Evolutionary conservation across 1,284 basidiomycete genomes (phyloP).

Genomic region (Cryptococcus maquisensis): DNA sequence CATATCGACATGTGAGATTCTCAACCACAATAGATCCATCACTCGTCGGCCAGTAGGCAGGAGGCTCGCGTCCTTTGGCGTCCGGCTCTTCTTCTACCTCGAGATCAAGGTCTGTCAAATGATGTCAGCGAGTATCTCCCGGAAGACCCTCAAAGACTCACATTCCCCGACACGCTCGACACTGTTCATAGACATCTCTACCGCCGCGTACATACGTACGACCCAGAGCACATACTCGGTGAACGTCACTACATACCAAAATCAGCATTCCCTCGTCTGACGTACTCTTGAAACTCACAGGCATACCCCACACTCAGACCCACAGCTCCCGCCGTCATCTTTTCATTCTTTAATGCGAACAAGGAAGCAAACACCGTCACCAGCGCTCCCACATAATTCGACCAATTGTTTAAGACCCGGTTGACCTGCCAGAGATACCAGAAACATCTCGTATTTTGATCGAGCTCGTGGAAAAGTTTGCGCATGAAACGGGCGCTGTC

Average conservation of each 20-base stretch:
- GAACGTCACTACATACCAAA: slow-evolving; percentile 43
- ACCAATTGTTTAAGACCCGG: slow-evolving; percentile 50
- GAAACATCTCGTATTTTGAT: slow-evolving; percentile 51
- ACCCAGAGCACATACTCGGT: slow-evolving; percentile 52
- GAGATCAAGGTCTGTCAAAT: slow-evolving; percentile 41
- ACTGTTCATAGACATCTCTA: slow-evolving; percentile 49
- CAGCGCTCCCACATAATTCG: slow-evolving; percentile 50
- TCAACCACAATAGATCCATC: slow-evolving; percentile 50
- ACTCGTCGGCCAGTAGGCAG: slow-evolving; percentile 52
- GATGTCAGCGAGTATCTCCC: not conserved
- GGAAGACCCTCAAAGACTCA: slow-evolving; percentile 18
- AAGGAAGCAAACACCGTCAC: slow-evolving; percentile 51
- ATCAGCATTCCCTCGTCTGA: not conserved
- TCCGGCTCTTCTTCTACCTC: slow-evolving; percentile 51
- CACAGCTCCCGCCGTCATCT: slow-evolving; percentile 47
- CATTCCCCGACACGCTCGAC: slow-evolving; percentile 54
- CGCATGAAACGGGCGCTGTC: slow-evolving; percentile 51
- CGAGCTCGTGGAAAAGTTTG: slow-evolving; percentile 49
- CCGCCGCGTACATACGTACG: slow-evolving; percentile 50
- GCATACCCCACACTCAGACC: slow-evolving; percentile 43
- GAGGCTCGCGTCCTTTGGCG: slow-evolving; percentile 50
- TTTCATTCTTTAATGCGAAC: slow-evolving; percentile 45
- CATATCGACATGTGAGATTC: slow-evolving; percentile 51
- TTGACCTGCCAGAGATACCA: slow-evolving; percentile 50
- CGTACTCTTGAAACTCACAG: slow-evolving; percentile 19